Conservation (phyloP, 345 rosid species). For the sweet orange (Citrus sinensis) region DVS_A1.0 CM039168.1:22919001-22919500, state of each 20-base stretch:
- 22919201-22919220: no score
- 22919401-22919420: no score
- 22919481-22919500: no score
- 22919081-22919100: not conserved
- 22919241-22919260: not conserved
- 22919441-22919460: not conserved
- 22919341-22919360: no score
- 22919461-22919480: not conserved
- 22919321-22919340: no score
- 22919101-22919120: not conserved
- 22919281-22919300: no score
- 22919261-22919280: no score
- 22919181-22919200: not conserved
- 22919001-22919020: not conserved
- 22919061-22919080: not conserved
- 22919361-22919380: accelerated
- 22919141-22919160: not conserved
- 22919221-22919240: no score
- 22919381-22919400: no score
- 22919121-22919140: not conserved
- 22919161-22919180: no score
- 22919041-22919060: not conserved
- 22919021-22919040: not conserved
- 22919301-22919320: no score
- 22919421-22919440: not conserved